Evolutionary conservation across 495 filamentous ascomycete genomes (phyloP).

Genomic region (Trichoderma gamsii): DNA sequence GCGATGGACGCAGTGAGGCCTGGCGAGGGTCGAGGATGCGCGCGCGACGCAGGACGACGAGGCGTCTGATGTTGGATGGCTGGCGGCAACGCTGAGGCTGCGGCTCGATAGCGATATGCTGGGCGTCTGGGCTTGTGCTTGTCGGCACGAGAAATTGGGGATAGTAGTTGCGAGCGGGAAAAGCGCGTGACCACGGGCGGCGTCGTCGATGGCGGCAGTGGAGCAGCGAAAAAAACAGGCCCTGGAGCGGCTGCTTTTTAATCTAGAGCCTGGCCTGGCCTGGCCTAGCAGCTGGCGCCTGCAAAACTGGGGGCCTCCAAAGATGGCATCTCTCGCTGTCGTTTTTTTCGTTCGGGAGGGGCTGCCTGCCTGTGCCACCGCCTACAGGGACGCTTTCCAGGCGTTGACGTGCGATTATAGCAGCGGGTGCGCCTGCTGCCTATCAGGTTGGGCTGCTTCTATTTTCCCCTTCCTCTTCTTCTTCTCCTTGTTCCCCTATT

Average conservation of each 20-base stretch:
- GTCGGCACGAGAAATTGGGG: neutral
- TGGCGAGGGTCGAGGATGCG: neutral
- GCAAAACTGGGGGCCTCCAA: neutral
- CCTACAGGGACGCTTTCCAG: neutral
- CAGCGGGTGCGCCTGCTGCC: neutral
- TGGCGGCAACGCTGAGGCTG: neutral
- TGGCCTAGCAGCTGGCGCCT: neutral
- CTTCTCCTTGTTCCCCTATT: too few relatives aligned
- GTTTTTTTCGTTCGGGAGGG: neutral
- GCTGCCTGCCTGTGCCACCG: neutral
- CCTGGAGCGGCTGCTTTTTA: too few relatives aligned
- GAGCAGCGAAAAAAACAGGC: constrained; percentile 3
- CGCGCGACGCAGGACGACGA: constrained; percentile 1
- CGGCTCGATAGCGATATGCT: neutral
- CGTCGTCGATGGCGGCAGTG: constrained; percentile 2
- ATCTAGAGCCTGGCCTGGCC: neutral
- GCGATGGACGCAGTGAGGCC: neutral
- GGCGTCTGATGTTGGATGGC: neutral
- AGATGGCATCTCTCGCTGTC: neutral
- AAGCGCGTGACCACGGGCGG: constrained; percentile 12
- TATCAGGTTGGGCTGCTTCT: neutral
- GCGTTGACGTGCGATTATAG: neutral
- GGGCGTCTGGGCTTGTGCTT: neutral
- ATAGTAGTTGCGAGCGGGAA: constrained; percentile 13
- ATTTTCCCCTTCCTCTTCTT: neutral